Evolutionary conservation across 805 yeast species (phyloP).

Genomic region (Limtongozyma cylindracea): DNA sequence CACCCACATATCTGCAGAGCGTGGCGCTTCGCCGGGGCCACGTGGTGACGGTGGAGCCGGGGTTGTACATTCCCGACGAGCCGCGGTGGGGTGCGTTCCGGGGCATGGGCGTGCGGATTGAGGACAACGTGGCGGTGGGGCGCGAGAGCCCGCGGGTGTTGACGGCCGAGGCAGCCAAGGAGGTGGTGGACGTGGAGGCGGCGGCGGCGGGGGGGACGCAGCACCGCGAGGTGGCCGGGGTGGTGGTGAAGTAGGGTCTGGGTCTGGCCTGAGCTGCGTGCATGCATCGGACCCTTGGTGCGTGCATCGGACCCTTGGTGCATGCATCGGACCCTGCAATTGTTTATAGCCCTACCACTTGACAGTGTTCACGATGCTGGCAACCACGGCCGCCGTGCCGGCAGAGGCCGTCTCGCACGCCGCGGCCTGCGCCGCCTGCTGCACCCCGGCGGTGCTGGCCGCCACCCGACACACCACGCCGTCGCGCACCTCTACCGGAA

Average conservation of each 20-base stretch:
- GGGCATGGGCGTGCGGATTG: conserved; percentile 84
- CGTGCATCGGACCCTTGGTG: too few relatives aligned
- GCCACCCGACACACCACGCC: too few relatives aligned
- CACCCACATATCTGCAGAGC: conserved; percentile 35
- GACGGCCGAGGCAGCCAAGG: conserved; percentile 72
- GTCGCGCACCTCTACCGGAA: too few relatives aligned
- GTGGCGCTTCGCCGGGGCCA: conserved; percentile 35
- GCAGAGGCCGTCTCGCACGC: too few relatives aligned
- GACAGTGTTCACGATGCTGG: too few relatives aligned
- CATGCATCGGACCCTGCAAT: too few relatives aligned
- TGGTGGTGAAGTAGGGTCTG: conserved; percentile 3
- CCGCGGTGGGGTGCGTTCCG: conserved; percentile 33
- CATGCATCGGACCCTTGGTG: too few relatives aligned
- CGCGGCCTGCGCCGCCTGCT: too few relatives aligned
- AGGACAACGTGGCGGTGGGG: conserved; percentile 79
- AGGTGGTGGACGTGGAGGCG: conserved; percentile 55
- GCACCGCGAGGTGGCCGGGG: conserved; percentile 10
- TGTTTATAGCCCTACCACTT: too few relatives aligned
- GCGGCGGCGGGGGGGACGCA: conserved; percentile 30
- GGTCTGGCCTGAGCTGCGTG: too few relatives aligned
- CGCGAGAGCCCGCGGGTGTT: conserved; percentile 24
- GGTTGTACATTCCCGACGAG: conserved; percentile 63
- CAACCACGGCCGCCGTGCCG: too few relatives aligned
- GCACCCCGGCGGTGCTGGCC: too few relatives aligned
- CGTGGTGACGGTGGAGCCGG: conserved; percentile 90